phyloP scores from a whole-genome alignment of 257 asterid species.

The Mentha longifolia region DNA sequence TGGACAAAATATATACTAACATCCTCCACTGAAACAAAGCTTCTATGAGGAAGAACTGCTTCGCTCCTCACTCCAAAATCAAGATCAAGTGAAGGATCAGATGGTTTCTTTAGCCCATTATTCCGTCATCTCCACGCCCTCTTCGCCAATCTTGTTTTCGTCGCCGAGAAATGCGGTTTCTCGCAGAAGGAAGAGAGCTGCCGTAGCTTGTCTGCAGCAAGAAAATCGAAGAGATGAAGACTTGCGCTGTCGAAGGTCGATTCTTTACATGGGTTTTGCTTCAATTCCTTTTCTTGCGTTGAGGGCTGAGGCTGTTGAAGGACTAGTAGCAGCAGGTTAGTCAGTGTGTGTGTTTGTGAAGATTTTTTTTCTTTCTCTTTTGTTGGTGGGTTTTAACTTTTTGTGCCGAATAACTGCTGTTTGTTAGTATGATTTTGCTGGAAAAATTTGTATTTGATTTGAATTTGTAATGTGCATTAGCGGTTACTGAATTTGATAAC shows the following conservation, averaged over 20 bases:
- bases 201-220: conserved; percentile 43
- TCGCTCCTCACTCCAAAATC: conserved; percentile 38
- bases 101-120: conserved; percentile 43
- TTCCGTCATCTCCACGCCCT: conserved; percentile 42
- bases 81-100: conserved; percentile 24
- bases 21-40: conserved; percentile 2
- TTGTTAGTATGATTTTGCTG: conserved; percentile 6
- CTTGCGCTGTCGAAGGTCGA: conserved; percentile 48
- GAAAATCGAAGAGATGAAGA: conserved; percentile 42
- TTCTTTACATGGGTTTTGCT: conserved; percentile 66
- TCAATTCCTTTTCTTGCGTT: conserved; percentile 56
- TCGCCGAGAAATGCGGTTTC: conserved; percentile 43
- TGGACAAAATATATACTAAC: background rate
- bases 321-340: conserved; percentile 29
- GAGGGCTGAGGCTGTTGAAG: conserved; percentile 50
- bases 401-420: background rate
- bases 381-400: background rate
- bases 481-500: background rate
- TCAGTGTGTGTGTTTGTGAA: background rate
- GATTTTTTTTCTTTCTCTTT: too few species aligned
- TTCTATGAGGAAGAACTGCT: conserved; percentile 33
- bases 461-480: background rate
- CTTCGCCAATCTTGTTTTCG: conserved; percentile 44
- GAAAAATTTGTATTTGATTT: conserved; percentile 4
- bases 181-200: conserved; percentile 41